Percentiles rank a stretch among this genome's conserved stretches.
Conservation (phyloP, 768 basidiomycete species). For the Phylloporus sp. region DNA sequence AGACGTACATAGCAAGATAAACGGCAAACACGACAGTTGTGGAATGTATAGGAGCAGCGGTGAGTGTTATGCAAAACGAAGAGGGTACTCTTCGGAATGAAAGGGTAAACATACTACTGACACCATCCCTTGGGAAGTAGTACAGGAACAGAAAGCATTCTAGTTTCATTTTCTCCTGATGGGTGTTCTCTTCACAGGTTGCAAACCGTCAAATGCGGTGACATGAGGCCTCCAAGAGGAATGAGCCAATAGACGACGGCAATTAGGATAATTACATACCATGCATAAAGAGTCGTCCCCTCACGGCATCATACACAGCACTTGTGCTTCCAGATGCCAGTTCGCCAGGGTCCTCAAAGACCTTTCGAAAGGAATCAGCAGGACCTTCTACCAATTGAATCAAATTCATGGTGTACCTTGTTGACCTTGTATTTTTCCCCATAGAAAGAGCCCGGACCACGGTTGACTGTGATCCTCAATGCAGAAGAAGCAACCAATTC, state of each 20-base stretch:
- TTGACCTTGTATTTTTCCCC: constrained; percentile 57
- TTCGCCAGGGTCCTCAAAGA: constrained; percentile 64
- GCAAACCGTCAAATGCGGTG: constrained; percentile 34
- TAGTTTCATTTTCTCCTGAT: not conserved
- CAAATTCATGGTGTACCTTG: constrained; percentile 41
- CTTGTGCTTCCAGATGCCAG: constrained; percentile 53
- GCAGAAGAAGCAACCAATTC: constrained; percentile 44
- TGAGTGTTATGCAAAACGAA: not conserved
- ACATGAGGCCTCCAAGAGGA: constrained; percentile 24
- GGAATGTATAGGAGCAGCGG: not conserved
- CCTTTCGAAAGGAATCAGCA: constrained; percentile 32
- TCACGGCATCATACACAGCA: constrained; percentile 49
- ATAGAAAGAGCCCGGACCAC: constrained; percentile 45
- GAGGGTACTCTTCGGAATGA: not conserved
- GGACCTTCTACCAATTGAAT: not conserved
- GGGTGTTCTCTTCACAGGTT: constrained; percentile 18
- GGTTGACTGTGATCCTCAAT: constrained; percentile 50
- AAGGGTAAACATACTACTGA: not conserved
- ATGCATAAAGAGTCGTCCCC: constrained; percentile 50
- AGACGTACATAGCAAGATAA: not conserved
- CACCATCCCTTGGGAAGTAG: not conserved
- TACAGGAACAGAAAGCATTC: no score
- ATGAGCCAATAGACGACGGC: constrained; percentile 3
- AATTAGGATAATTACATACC: constrained; percentile 36
- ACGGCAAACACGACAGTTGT: constrained; percentile 4